Conservation (phyloP, 1,284 basidiomycete species). For the Rhizoctonia solani region DNA sequence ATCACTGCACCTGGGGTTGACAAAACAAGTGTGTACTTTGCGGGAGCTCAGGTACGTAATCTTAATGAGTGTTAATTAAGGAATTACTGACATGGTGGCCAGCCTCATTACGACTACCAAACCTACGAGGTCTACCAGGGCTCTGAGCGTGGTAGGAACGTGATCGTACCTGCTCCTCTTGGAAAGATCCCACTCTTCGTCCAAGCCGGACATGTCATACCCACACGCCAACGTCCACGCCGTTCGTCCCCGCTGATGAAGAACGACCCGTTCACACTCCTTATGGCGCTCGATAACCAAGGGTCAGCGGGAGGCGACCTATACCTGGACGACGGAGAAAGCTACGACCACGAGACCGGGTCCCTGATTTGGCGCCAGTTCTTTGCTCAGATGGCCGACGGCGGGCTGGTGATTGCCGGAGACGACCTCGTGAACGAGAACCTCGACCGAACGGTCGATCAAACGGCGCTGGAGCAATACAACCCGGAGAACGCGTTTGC, state of each 20-base stretch:
- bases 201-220: conserved; percentile 89
- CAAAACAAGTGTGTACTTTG: conserved; percentile 79
- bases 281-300: conserved; percentile 72
- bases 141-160: conserved; percentile 59
- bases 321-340: conserved; percentile 94
- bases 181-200: conserved; percentile 83
- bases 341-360: conserved; percentile 77
- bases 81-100: not conserved
- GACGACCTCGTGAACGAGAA: conserved; percentile 56
- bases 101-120: conserved; percentile 97
- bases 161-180: conserved; percentile 78
- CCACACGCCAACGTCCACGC: conserved; percentile 85
- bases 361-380: conserved; percentile 84
- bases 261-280: conserved; percentile 91
- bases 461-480: conserved; percentile 54
- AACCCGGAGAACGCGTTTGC: conserved; percentile 65
- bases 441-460: conserved; percentile 56
- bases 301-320: conserved; percentile 78
- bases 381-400: conserved; percentile 54
- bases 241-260: conserved; percentile 88
- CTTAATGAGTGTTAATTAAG: not conserved
- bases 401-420: conserved; percentile 56
- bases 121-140: conserved; percentile 69
- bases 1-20: conserved; percentile 77
- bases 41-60: conserved; percentile 76